Conservation (phyloP, 192 early-diverging fungal genomes). For the Entophlyctis luteolus region DNA sequence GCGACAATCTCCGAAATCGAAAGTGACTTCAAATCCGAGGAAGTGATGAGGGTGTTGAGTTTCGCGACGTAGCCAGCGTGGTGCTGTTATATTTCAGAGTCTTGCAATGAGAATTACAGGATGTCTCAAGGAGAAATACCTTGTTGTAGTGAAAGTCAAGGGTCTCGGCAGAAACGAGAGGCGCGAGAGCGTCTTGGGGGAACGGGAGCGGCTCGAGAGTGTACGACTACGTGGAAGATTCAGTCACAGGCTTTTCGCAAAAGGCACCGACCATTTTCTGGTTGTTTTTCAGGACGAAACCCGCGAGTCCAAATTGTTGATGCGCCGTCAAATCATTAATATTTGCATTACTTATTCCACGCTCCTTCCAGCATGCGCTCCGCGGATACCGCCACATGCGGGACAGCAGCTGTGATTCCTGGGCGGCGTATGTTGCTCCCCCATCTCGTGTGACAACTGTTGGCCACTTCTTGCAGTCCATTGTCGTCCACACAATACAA, state of each 20-base stretch:
- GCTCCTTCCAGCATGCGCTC: too few species aligned
- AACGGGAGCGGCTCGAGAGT: constrained; percentile 8
- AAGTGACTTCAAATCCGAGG: constrained; percentile 1
- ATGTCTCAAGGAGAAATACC: too few species aligned
- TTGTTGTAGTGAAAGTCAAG: constrained; percentile 17
- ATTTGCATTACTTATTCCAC: too few species aligned
- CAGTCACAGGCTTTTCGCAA: background rate
- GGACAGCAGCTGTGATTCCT: too few species aligned
- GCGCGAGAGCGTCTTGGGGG: constrained; percentile 13
- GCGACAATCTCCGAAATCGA: constrained; percentile 14
- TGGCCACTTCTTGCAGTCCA: too few species aligned
- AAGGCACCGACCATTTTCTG: background rate
- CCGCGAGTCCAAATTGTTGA: too few species aligned
- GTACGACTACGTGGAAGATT: background rate
- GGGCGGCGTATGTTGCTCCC: too few species aligned
- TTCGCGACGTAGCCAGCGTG: constrained; percentile 21
- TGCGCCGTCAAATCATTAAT: too few species aligned
- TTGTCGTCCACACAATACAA: too few species aligned
- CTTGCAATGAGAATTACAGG: too few species aligned
- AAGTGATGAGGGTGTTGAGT: constrained; percentile 19
- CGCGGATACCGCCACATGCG: too few species aligned
- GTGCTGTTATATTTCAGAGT: constrained; percentile 11
- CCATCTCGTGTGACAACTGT: too few species aligned
- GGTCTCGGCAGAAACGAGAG: constrained; percentile 35
- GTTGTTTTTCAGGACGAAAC: background rate